These are phyloP conservation scores for Crithidia thermophila DNA, from an alignment of 208 protist species.

Conservation along the genomic window DNA sequence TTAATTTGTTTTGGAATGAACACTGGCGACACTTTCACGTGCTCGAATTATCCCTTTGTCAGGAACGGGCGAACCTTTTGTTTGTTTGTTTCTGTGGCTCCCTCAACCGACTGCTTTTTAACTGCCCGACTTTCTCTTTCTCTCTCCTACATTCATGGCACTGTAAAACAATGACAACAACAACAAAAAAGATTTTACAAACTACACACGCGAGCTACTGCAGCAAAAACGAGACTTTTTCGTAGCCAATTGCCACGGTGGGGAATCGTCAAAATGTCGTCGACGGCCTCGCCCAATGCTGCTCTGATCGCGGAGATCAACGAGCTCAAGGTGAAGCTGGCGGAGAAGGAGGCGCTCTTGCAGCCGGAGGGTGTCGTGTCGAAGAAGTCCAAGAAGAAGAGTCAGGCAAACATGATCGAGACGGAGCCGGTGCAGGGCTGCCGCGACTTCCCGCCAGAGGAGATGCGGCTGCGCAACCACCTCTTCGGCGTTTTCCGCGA, in stretches of 20 bases:
- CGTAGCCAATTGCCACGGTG: slow-evolving; percentile 9
- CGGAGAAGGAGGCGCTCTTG: slow-evolving; percentile 52
- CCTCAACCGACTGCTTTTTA: too few species aligned
- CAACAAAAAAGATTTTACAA: background rate
- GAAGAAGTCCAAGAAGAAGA: slow-evolving; percentile 92
- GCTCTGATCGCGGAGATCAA: slow-evolving; percentile 68
- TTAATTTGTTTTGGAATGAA: too few species aligned
- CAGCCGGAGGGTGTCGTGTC: slow-evolving; percentile 39
- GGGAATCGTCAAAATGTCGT: slow-evolving; percentile 17
- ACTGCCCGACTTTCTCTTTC: background rate
- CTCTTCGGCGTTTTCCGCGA: slow-evolving; percentile 92
- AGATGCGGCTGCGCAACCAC: slow-evolving; percentile 92
- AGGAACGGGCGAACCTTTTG: background rate
- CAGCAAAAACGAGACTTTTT: slow-evolving; percentile 30
- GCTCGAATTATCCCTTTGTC: too few species aligned
- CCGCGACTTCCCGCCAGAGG: slow-evolving; percentile 95
- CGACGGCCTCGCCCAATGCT: slow-evolving; percentile 30
- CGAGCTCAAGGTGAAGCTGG: slow-evolving; percentile 55
- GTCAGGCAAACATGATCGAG: slow-evolving; percentile 85
- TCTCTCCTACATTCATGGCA: background rate
- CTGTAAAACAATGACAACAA: background rate
- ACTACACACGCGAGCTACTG: background rate
- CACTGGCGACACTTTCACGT: too few species aligned
- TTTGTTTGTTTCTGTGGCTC: background rate
- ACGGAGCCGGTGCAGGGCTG: slow-evolving; percentile 94